Conservation (phyloP, 106 monocot genomes). For the Chionographis japonica region DNA sequence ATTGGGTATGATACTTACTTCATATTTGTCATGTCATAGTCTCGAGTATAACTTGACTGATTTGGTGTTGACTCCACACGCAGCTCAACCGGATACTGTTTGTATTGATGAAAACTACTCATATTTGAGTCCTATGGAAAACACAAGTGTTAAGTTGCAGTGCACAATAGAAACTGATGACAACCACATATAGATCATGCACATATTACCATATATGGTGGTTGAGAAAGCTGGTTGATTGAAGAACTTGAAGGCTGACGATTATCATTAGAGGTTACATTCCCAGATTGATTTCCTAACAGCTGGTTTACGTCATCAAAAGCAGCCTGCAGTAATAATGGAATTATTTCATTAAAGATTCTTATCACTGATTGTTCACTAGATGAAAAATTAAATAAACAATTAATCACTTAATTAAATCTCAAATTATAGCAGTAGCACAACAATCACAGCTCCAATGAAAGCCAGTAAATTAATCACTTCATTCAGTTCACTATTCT, state of each 20-base stretch:
- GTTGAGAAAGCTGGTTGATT: conserved; percentile 13
- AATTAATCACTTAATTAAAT: neutral
- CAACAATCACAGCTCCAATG: neutral
- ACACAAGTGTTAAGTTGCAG: neutral
- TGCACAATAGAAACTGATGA: neutral
- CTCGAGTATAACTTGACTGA: conserved; percentile 21
- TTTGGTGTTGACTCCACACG: conserved; percentile 26
- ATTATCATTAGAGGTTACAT: conserved; percentile 7
- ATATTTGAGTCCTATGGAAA: conserved; percentile 31
- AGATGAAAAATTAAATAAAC: neutral
- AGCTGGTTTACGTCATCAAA: conserved; percentile 23
- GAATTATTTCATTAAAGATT: conserved; percentile 2
- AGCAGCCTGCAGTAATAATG: conserved; percentile 26
- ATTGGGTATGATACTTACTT: conserved; percentile 26
- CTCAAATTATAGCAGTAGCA: neutral
- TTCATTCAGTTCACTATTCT: neutral
- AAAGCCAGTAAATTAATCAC: no score
- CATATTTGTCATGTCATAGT: conserved; percentile 23
- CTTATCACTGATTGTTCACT: neutral
- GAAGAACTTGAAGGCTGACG: conserved; percentile 11
- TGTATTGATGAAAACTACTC: conserved; percentile 28
- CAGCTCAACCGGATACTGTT: conserved; percentile 34
- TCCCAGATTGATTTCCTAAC: conserved; percentile 25
- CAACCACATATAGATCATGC: neutral
- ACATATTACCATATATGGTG: conserved; percentile 18